These are phyloP conservation scores for Zygosaccharomyces sapae DNA, from an alignment of 1,139 yeast genomes.

Conservation along the genomic window DNA sequence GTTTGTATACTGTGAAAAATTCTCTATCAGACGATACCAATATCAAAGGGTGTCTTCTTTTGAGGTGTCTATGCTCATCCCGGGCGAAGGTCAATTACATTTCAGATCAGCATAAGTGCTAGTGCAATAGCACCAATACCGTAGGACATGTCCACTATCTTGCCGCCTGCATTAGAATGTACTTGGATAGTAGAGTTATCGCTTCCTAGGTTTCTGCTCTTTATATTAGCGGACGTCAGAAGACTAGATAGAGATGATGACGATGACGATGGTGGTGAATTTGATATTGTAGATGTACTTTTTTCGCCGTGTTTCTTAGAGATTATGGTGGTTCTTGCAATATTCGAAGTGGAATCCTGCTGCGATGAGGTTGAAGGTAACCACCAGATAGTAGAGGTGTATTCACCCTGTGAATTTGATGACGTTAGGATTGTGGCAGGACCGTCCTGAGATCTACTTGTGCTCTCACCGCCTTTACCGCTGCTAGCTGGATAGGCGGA, in stretches of 20 bases:
- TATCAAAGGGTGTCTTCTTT: background rate
- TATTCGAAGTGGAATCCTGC: background rate
- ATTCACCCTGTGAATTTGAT: conserved; percentile 25
- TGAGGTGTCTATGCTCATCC: background rate
- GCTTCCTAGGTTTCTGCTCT: too few relatives aligned
- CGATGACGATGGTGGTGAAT: background rate
- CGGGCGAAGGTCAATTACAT: background rate
- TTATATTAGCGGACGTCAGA: background rate
- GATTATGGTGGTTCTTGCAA: background rate
- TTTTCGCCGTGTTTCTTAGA: background rate
- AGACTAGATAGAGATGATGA: background rate
- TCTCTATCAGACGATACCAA: too few relatives aligned
- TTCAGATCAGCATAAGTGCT: conserved; percentile 4
- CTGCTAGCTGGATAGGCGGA: too few relatives aligned
- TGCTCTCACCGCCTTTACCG: too few relatives aligned
- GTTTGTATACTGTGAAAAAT: background rate
- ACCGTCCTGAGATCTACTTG: conserved; percentile 22
- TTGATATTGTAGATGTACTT: background rate
- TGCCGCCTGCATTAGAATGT: conserved; percentile 11
- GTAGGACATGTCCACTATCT: background rate
- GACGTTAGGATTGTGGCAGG: conserved; percentile 38
- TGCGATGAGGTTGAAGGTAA: conserved; percentile 21
- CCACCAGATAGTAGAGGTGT: conserved; percentile 36
- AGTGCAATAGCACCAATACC: conserved; percentile 11
- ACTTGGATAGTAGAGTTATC: conserved; percentile 5